phyloP scores from a whole-genome alignment of 2,329 filamentous ascomycete species.

The Balansia obtecta region DNA sequence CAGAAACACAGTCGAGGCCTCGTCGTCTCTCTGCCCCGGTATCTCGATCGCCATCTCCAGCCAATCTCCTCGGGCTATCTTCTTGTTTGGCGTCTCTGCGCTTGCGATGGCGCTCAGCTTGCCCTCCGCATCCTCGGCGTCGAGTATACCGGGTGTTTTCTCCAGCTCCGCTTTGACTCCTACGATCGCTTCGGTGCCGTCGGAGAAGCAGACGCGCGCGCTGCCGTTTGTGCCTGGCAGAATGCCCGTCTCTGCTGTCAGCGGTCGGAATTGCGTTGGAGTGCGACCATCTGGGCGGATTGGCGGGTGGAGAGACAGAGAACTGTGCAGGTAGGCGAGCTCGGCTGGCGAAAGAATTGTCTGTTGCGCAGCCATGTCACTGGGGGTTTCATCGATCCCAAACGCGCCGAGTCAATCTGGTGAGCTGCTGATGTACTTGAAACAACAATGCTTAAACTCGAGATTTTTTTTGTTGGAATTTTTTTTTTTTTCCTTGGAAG shows the following conservation, averaged over 20 bases:
- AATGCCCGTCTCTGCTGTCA: constrained; percentile 82
- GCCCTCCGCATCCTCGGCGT: constrained; percentile 14
- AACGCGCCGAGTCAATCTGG: neutral
- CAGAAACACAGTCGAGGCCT: constrained; percentile 77
- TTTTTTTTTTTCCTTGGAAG: constrained; percentile 8
- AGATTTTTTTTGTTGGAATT: constrained; percentile 1
- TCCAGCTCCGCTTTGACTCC: constrained; percentile 94
- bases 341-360: constrained; percentile 85
- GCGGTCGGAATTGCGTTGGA: constrained; percentile 76
- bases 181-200: constrained; percentile 91
- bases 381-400: neutral
- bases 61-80: constrained; percentile 53
- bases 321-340: constrained; percentile 86
- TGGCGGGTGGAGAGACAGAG: constrained; percentile 68
- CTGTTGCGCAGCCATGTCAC: constrained; percentile 51
- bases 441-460: neutral
- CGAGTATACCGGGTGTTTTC: constrained; percentile 36
- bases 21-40: constrained; percentile 81
- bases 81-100: constrained; percentile 27
- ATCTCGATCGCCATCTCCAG: constrained; percentile 87
- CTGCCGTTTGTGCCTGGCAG: constrained; percentile 84
- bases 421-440: neutral
- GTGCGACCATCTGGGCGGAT: constrained; percentile 80
- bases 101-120: constrained; percentile 13
- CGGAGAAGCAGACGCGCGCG: constrained; percentile 84